Evolutionary conservation across 2,329 filamentous ascomycete species (phyloP).

Genomic region (Teratosphaeriaceae sp.): DNA sequence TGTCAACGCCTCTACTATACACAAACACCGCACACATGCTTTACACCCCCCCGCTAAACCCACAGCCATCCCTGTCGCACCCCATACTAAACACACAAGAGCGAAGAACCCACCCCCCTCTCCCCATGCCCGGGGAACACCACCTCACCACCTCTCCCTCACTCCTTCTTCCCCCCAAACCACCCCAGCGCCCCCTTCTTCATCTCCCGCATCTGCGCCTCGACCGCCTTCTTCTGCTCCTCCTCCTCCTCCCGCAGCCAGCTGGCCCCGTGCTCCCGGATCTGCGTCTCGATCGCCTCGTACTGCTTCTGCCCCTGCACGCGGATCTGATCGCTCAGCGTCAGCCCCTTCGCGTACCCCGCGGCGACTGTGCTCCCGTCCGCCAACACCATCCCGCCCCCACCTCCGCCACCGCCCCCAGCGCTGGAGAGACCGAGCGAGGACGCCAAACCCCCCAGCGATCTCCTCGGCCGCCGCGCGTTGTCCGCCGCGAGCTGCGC

Average conservation of each 20-base stretch:
- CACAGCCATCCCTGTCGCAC: not conserved
- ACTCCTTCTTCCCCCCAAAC: conserved; percentile 33
- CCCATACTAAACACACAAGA: not conserved
- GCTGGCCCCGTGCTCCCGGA: conserved; percentile 86
- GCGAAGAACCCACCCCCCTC: conserved; percentile 1
- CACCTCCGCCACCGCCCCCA: conserved; percentile 45
- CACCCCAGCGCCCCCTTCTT: conserved; percentile 65
- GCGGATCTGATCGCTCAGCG: conserved; percentile 89
- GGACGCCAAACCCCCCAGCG: conserved; percentile 53
- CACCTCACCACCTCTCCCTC: not conserved
- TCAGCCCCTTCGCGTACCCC: conserved; percentile 86
- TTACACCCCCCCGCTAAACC: not conserved
- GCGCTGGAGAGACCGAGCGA: conserved; percentile 65
- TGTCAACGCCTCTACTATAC: not conserved
- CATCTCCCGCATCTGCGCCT: conserved; percentile 89
- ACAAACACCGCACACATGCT: not conserved
- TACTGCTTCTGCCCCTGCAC: conserved; percentile 90
- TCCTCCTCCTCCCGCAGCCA: conserved; percentile 93
- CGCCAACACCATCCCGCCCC: conserved; percentile 52
- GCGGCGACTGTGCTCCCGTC: conserved; percentile 58
- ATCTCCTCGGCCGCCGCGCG: conserved; percentile 53
- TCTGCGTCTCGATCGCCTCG: conserved; percentile 80
- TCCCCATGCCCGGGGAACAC: not conserved
- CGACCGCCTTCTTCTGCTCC: conserved; percentile 79
- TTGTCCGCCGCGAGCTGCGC: conserved; percentile 66